phyloP scores from a whole-genome alignment of 1,139 yeast species.

The Pichia sp. region DNA sequence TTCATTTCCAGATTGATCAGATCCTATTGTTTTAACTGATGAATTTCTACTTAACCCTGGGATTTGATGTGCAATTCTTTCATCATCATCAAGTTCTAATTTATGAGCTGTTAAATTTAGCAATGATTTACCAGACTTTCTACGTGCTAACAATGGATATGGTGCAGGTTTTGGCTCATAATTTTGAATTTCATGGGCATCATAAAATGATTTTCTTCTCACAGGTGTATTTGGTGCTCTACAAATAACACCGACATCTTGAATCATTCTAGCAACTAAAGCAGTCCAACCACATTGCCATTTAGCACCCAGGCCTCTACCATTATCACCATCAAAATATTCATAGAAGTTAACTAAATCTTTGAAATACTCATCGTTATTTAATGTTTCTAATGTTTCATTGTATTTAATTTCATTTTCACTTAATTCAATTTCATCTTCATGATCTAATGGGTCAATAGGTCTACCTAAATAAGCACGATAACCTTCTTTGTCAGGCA shows the following conservation, averaged over 20 bases:
- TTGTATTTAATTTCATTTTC: slow-evolving; percentile 27
- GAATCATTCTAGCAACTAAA: slow-evolving; percentile 86
- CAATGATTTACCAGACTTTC: slow-evolving; percentile 67
- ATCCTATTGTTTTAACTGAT: slow-evolving; percentile 24
- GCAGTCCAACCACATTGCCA: slow-evolving; percentile 99
- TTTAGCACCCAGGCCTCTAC: slow-evolving; percentile 90
- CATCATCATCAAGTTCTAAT: slow-evolving; percentile 62
- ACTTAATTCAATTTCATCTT: slow-evolving; percentile 33
- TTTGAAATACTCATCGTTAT: slow-evolving; percentile 67
- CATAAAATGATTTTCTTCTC: slow-evolving; percentile 25
- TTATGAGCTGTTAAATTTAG: slow-evolving; percentile 62
- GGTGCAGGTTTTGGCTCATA: slow-evolving; percentile 51
- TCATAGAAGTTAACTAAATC: slow-evolving; percentile 81
- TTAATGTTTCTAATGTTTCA: slow-evolving; percentile 35
- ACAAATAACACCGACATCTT: slow-evolving; percentile 75
- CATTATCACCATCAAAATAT: slow-evolving; percentile 93
- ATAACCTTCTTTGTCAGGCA: slow-evolving; percentile 62
- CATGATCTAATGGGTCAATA: slow-evolving; percentile 3
- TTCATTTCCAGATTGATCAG: slow-evolving; percentile 31
- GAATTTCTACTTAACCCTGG: slow-evolving; percentile 29
- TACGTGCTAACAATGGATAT: slow-evolving; percentile 36
- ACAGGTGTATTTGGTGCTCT: slow-evolving; percentile 38
- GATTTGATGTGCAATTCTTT: slow-evolving; percentile 27
- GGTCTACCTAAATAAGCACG: slow-evolving; percentile 70
- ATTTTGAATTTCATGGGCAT: slow-evolving; percentile 38